A percentile compares a stretch with the other conserved stretches of the same genome.
phyloP scores from a whole-genome alignment of 352 stramenopile species.

The Elongisporangium prolatum region DNA sequence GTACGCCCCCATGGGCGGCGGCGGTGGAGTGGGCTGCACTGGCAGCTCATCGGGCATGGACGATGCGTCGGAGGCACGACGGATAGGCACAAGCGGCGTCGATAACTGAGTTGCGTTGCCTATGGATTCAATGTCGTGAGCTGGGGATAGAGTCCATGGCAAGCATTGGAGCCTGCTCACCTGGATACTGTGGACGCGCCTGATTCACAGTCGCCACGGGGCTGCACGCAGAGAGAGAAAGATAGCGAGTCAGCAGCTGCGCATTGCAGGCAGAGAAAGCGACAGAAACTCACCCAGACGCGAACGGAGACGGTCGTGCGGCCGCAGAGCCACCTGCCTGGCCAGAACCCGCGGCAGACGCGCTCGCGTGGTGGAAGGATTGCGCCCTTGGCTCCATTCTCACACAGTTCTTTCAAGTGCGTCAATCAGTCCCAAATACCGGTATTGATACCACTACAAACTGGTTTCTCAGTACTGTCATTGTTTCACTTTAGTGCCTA shows the following conservation, averaged over 20 bases:
- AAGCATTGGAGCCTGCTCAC: conserved; percentile 13
- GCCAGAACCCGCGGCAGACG: background rate
- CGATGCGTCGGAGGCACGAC: conserved; percentile 19
- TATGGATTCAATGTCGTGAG: conserved; percentile 7
- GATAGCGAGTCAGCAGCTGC: background rate
- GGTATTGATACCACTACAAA: background rate
- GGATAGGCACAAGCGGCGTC: conserved; percentile 44
- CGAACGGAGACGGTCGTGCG: conserved; percentile 5
- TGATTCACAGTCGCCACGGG: conserved; percentile 39
- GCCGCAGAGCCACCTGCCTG: background rate
- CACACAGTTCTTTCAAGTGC: background rate
- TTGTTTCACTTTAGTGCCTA: background rate
- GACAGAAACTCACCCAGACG: conserved; percentile 1
- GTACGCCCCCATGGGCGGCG: conserved; percentile 10
- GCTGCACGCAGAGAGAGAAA: conserved; percentile 10
- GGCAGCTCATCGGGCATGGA: conserved; percentile 9
- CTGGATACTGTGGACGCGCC: conserved; percentile 12
- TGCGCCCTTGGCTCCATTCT: background rate
- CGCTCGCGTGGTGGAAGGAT: background rate
- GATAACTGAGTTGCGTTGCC: conserved; percentile 50
- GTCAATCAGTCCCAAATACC: background rate
- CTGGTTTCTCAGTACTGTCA: background rate
- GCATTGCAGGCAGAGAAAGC: background rate
- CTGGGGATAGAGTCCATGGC: conserved; percentile 12
- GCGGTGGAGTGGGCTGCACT: background rate